Conservation (phyloP, 2,329 filamentous ascomycete genomes). For the Phyllosticta citriasiana region DNA sequence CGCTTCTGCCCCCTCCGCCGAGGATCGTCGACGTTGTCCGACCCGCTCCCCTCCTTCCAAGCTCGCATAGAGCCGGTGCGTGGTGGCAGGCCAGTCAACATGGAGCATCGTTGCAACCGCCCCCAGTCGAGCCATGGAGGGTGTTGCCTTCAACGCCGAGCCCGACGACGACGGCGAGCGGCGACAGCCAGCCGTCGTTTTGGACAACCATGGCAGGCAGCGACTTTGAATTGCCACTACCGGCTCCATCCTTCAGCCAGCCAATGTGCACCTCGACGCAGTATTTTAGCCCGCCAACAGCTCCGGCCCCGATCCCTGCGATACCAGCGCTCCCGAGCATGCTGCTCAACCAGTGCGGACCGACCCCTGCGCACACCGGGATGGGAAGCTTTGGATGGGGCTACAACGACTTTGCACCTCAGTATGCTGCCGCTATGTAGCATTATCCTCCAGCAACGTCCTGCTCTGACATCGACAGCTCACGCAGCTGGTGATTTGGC, state of each 20-base stretch:
- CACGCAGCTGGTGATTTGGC: constrained; percentile 31
- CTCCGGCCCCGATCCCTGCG: constrained; percentile 61
- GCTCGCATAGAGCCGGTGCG: constrained; percentile 60
- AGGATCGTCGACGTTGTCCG: constrained; percentile 83
- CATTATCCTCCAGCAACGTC: constrained; percentile 41
- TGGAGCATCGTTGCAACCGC: constrained; percentile 54
- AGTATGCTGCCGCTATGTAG: constrained; percentile 74
- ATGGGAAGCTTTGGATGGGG: constrained; percentile 77
- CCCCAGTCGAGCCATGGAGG: constrained; percentile 78
- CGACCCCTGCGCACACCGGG: constrained; percentile 50
- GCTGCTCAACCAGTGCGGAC: constrained; percentile 72
- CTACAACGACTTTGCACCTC: constrained; percentile 61
- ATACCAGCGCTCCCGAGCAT: constrained; percentile 72
- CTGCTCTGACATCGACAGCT: constrained; percentile 20
- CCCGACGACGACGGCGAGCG: constrained; percentile 55
- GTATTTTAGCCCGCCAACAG: constrained; percentile 72
- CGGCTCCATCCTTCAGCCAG: constrained; percentile 69
- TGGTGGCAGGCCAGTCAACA: constrained; percentile 68
- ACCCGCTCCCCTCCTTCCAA: constrained; percentile 75
- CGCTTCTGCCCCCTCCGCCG: constrained; percentile 78
- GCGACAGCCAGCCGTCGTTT: constrained; percentile 60
- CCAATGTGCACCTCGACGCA: constrained; percentile 60
- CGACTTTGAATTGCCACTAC: constrained; percentile 63
- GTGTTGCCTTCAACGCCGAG: constrained; percentile 82
- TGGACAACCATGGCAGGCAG: constrained; percentile 72